Percentiles rank a stretch among this genome's conserved stretches.
Conservation (phyloP, 306 rosid genomes). For the Prunus campanulata region DNA sequence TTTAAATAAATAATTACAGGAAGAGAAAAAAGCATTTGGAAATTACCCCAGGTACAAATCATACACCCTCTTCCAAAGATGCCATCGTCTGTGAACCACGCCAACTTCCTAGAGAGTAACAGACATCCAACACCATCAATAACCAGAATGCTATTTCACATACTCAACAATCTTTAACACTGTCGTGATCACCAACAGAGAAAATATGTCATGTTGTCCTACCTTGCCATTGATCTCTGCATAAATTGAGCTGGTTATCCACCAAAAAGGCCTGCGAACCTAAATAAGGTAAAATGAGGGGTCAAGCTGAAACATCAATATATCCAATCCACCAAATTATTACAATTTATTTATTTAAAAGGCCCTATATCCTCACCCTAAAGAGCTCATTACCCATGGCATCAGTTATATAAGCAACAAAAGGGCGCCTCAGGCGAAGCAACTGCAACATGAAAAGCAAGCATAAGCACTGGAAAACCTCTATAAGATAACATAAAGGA, state of each 20-base stretch:
- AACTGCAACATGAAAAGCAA: conserved; percentile 51
- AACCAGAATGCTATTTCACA: conserved; percentile 25
- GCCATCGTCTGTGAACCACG: conserved; percentile 96
- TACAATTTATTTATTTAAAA: not conserved
- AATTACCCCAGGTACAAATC: conserved; percentile 95
- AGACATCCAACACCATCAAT: conserved; percentile 26
- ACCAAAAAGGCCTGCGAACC: conserved; percentile 99
- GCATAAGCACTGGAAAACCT: conserved; percentile 15
- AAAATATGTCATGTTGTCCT: conserved; percentile 28
- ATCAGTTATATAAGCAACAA: conserved; percentile 84
- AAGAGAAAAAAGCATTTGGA: not conserved
- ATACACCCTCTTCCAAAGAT: conserved; percentile 94
- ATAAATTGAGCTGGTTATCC: conserved; percentile 94
- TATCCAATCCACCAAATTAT: conserved; percentile 9
- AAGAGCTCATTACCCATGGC: conserved; percentile 77
- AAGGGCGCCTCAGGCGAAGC: conserved; percentile 84
- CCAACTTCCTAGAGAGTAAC: conserved; percentile 74
- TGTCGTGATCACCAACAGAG: conserved; percentile 2
- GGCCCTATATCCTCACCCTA: conserved; percentile 54
- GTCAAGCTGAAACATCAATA: conserved; percentile 23
- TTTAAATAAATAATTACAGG: not conserved
- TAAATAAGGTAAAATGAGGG: conserved; percentile 30
- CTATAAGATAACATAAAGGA: not conserved
- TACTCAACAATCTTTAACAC: conserved; percentile 3
- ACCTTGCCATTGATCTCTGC: conserved; percentile 95